A percentile compares a stretch with the other conserved stretches of the same genome.
phyloP scores from a whole-genome alignment of 176 grass and related monocot species.

The Oryza glumipatula region DNA sequence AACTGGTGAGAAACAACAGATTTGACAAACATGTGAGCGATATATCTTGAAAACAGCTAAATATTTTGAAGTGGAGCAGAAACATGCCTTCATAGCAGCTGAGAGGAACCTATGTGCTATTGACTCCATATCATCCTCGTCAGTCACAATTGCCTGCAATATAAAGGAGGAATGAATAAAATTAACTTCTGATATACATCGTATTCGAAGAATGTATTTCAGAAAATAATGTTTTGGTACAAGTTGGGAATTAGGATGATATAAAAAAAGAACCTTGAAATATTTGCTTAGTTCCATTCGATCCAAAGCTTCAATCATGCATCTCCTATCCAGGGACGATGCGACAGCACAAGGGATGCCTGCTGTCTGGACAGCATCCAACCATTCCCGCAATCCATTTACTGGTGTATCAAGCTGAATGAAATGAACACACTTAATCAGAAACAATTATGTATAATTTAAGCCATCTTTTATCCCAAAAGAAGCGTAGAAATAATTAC shows the following conservation, averaged over 20 bases:
- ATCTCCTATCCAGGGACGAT: slow-evolving; percentile 81
- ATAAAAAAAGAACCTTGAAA: slow-evolving; percentile 64
- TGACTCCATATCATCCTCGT: slow-evolving; percentile 97
- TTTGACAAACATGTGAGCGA: neutral
- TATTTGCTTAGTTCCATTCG: slow-evolving; percentile 82
- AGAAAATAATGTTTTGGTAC: slow-evolving; percentile 38
- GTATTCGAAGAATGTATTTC: slow-evolving; percentile 5
- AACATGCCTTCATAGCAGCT: slow-evolving; percentile 81
- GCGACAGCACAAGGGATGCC: slow-evolving; percentile 89
- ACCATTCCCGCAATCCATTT: slow-evolving; percentile 87
- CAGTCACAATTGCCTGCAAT: slow-evolving; percentile 78
- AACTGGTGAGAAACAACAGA: slow-evolving; percentile 52
- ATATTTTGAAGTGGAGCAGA: neutral
- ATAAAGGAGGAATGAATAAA: neutral
- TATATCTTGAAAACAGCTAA: neutral
- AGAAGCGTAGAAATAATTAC: slow-evolving; percentile 41
- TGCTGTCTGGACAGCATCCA: slow-evolving; percentile 85
- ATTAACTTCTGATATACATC: neutral
- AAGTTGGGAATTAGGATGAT: neutral
- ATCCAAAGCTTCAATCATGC: slow-evolving; percentile 80
- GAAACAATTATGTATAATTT: neutral
- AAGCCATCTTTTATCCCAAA: neutral
- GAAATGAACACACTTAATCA: slow-evolving; percentile 9
- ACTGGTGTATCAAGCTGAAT: slow-evolving; percentile 80
- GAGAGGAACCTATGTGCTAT: slow-evolving; percentile 97